These are phyloP conservation scores for Xylaria flabelliformis DNA, from an alignment of 495 filamentous ascomycete species.

Conservation along the genomic window DNA sequence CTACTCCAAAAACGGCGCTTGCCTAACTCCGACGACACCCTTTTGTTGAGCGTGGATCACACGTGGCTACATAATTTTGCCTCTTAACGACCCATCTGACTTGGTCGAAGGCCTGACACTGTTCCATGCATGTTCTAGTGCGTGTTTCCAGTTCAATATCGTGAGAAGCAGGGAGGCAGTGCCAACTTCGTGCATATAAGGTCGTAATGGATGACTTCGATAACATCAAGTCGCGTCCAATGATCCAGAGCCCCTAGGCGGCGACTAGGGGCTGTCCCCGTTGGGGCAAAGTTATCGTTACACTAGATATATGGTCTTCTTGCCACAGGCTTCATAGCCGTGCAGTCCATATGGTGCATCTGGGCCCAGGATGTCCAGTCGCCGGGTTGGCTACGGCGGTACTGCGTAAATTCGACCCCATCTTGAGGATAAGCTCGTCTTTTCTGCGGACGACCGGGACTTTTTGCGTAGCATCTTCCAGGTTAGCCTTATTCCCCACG, in stretches of 20 bases:
- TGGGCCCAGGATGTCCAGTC: not conserved
- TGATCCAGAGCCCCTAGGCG: not conserved
- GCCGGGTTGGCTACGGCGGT: not conserved
- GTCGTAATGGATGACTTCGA: not conserved
- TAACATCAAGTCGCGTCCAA: not conserved
- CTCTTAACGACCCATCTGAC: not conserved
- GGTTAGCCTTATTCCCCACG: not conserved
- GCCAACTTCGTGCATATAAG: not conserved
- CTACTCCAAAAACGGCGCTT: not conserved
- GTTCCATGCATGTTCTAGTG: not conserved
- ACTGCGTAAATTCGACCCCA: not conserved
- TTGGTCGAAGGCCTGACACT: not conserved
- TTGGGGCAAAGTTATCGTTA: slow-evolving; percentile 10
- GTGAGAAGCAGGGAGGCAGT: not conserved
- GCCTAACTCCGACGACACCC: too few species aligned
- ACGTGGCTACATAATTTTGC: not conserved
- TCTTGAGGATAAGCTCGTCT: not conserved
- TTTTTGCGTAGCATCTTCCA: not conserved
- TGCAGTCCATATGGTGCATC: not conserved
- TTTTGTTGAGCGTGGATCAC: not conserved
- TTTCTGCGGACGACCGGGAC: not conserved
- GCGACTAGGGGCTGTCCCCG: not conserved
- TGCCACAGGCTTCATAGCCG: slow-evolving; percentile 5
- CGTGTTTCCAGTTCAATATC: not conserved
- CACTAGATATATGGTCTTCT: not conserved